phyloP scores from a whole-genome alignment of 1,139 yeast species.

The Pichia sorboxylosa region DNA sequence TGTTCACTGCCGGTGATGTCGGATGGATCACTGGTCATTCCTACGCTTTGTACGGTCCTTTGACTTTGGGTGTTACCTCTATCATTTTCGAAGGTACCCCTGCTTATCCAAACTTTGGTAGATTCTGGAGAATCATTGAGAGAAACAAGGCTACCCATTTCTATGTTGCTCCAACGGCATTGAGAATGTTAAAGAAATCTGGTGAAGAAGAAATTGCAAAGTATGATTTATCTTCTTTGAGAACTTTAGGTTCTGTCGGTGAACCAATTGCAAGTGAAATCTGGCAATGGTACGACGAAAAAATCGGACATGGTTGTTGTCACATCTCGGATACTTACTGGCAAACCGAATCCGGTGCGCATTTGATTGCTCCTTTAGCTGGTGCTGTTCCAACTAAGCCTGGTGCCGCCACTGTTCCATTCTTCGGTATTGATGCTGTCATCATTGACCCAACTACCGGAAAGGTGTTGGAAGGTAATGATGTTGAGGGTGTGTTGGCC shows the following conservation, averaged over 20 bases:
- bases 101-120: slow-evolving; percentile 90
- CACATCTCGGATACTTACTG: slow-evolving; percentile 91
- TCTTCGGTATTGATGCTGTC: slow-evolving; percentile 85
- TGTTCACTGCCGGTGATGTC: slow-evolving; percentile 96
- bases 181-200: slow-evolving; percentile 87
- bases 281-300: slow-evolving; percentile 96
- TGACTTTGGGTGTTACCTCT: slow-evolving; percentile 78
- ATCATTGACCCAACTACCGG: slow-evolving; percentile 91
- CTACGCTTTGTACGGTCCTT: slow-evolving; percentile 90
- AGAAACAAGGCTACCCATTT: slow-evolving; percentile 91
- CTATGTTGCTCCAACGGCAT: slow-evolving; percentile 97
- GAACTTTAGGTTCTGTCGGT: slow-evolving; percentile 96
- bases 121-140: slow-evolving; percentile 94
- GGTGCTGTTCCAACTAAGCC: slow-evolving; percentile 95
- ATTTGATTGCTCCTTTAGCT: slow-evolving; percentile 88
- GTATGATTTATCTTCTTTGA: slow-evolving; percentile 79
- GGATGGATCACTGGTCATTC: slow-evolving; percentile 99
- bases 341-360: slow-evolving; percentile 98
- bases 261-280: slow-evolving; percentile 97
- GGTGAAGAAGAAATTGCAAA: slow-evolving; percentile 78
- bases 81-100: slow-evolving; percentile 97
- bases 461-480: slow-evolving; percentile 71
- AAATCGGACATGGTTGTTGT: slow-evolving; percentile 82
- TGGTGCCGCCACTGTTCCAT: slow-evolving; percentile 93
- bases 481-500: slow-evolving; percentile 93